Conservation (phyloP, 345 rosid genomes). For the Aegle marmelos region DNA sequence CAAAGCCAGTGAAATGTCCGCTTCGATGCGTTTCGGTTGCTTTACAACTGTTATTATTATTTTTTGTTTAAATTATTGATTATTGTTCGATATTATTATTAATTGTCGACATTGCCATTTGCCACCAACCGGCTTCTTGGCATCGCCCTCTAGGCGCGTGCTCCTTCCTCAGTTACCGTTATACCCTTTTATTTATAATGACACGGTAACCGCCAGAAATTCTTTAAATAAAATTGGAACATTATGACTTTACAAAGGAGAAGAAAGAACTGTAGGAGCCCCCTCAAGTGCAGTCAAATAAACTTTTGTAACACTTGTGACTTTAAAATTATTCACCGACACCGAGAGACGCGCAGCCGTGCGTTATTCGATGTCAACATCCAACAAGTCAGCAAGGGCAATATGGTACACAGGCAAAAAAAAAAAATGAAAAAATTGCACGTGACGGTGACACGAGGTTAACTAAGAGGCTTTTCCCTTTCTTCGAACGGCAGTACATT, state of each 20-base stretch:
- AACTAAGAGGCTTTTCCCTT: no score
- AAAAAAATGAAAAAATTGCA: no score
- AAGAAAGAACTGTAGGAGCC: not conserved
- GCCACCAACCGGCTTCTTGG: slow-evolving; percentile 17
- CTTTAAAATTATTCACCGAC: not conserved
- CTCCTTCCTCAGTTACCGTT: not conserved
- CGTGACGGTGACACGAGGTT: no score
- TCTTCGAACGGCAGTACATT: no score
- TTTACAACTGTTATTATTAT: slow-evolving; percentile 3
- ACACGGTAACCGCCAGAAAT: not conserved
- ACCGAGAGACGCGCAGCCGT: no score
- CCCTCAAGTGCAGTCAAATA: no score
- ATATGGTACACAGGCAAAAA: no score
- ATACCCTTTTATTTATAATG: not conserved
- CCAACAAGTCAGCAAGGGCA: no score
- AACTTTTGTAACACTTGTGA: no score
- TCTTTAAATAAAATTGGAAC: not conserved
- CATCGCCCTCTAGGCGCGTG: not conserved
- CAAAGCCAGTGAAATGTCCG: slow-evolving; percentile 15
- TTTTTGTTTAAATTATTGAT: not conserved
- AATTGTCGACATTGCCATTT: slow-evolving; percentile 21
- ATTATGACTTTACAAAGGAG: not conserved
- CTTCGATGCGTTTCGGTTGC: slow-evolving; percentile 20
- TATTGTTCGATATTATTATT: not conserved
- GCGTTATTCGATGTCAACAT: not conserved